Base-by-base conservation (phyloP, 2,329 filamentous ascomycete genomes). In the Sclerotinia minor region DNA sequence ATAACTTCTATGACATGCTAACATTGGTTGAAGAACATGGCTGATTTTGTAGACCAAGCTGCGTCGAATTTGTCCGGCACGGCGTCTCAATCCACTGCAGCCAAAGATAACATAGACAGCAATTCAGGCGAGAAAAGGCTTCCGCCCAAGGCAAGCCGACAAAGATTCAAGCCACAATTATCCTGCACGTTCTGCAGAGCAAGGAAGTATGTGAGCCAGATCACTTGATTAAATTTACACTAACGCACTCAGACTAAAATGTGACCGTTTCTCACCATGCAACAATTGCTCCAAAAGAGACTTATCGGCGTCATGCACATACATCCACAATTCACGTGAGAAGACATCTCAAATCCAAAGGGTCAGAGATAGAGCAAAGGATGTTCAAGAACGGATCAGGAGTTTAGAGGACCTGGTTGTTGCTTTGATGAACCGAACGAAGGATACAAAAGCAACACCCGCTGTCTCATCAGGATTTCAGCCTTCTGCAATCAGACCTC, bases 391-490 rank as follows among this genome's bases (percentile, higher is more conserved):
- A 15, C 79, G 84, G 65, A 78, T 87, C 49, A 82, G 80, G 73
- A 80, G 83, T 58, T 82, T 87, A 0, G 84, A 87, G 75, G 81
- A 83, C 64, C 83, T 87, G 80, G 83, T 87, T 29, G 78, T 84
- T 32, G 80, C 78, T 52, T 83, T 87, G 79, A 82, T 86, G 78
- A 71, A 73, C 13, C 68, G 69, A 59, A 29, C 35, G 11, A 44
- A 63, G 24, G 17, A 41, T 29, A 41, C 8, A 38, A 9, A 21
- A 26, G 17, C n/a, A 24, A 19, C 32, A 8, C 35, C 65, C 47
- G 21, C n/a, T 5, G 26, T 19, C 5, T 19, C 26, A 52, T n/a
- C 67, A n/a, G n/a, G n/a, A 29, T 41, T n/a, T 41, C 45, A 9
- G 4, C 26, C 11, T 9, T 60, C 64, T 61, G 35, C 24, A 24